These are phyloP conservation scores for Rhinocladiella similis DNA, from an alignment of 2,329 filamentous ascomycete genomes.

Conservation along the genomic window DNA sequence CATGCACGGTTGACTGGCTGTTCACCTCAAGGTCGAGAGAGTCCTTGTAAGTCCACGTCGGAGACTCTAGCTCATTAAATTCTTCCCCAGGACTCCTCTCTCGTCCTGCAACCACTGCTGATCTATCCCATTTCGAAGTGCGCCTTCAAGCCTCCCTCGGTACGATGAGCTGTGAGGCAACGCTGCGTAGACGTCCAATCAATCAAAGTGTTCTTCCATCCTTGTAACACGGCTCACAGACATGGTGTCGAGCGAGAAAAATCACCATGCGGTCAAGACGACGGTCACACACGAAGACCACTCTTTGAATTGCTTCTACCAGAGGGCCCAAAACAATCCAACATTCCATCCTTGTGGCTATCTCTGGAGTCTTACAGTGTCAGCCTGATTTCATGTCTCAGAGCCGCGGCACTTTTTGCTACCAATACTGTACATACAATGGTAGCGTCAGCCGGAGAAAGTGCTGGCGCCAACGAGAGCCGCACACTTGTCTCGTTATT, in stretches of 20 bases:
- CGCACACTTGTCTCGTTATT: not conserved
- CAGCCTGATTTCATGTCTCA: not conserved
- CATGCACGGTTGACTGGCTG: no score
- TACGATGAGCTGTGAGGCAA: not conserved
- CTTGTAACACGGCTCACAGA: not conserved
- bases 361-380: no score
- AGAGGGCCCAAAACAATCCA: no score
- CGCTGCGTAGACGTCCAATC: not conserved
- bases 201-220: not conserved
- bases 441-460: not conserved
- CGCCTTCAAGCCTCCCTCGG: not conserved
- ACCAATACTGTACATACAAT: no score
- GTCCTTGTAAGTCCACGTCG: no score
- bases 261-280: no score
- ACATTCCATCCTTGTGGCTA: no score
- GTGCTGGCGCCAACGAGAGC: not conserved
- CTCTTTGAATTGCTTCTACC: not conserved
- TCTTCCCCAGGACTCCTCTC: not conserved
- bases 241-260: no score
- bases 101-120: not conserved
- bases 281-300: no score
- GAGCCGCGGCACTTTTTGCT: not conserved
- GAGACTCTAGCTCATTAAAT: no score
- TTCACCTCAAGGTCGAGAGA: no score
- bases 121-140: not conserved